These are phyloP conservation scores for Trichoderma sp. DNA, from an alignment of 2,329 filamentous ascomycete genomes.

Conservation along the genomic window DNA sequence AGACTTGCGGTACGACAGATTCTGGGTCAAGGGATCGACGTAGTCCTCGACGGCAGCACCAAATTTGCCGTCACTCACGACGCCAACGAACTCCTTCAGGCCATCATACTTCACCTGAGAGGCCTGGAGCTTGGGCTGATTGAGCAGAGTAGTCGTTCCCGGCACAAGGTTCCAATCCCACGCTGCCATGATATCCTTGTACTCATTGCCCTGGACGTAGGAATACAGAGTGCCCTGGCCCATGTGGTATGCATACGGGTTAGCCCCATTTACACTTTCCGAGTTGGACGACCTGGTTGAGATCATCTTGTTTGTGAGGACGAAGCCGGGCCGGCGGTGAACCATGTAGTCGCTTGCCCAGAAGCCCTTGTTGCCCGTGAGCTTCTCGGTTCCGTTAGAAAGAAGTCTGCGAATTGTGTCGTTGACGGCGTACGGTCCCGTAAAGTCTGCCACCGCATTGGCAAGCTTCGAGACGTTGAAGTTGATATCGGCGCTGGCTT, in stretches of 20 bases:
- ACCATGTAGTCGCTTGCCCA: conserved; percentile 29
- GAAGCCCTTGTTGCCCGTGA: conserved; percentile 26
- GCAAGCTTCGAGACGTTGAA: conserved; percentile 26
- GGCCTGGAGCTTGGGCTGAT: conserved; percentile 19
- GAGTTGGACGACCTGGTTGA: conserved; percentile 24
- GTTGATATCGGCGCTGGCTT: conserved; percentile 27
- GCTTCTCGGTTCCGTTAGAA: conserved; percentile 25
- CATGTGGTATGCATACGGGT: conserved; percentile 25
- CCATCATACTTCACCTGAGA: conserved; percentile 17
- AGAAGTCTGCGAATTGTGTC: conserved; percentile 21
- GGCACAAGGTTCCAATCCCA: conserved; percentile 29
- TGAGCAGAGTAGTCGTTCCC: conserved; percentile 24
- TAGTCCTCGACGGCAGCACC: conserved; percentile 24
- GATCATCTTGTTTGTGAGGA: conserved; percentile 25
- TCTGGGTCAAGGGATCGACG: conserved; percentile 22
- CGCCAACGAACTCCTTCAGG: conserved; percentile 25
- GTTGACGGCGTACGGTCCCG: conserved; percentile 19
- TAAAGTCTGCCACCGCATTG: conserved; percentile 23
- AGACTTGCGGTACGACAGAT: conserved; percentile 25
- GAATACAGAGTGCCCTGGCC: conserved; percentile 27
- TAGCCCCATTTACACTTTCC: conserved; percentile 25
- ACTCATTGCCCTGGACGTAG: conserved; percentile 27
- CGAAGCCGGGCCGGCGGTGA: conserved; percentile 21
- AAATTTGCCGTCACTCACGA: conserved; percentile 25
- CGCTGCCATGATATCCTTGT: conserved; percentile 26